phyloP scores from a whole-genome alignment of 2,329 filamentous ascomycete genomes.

The Penicillium sp. region DNA sequence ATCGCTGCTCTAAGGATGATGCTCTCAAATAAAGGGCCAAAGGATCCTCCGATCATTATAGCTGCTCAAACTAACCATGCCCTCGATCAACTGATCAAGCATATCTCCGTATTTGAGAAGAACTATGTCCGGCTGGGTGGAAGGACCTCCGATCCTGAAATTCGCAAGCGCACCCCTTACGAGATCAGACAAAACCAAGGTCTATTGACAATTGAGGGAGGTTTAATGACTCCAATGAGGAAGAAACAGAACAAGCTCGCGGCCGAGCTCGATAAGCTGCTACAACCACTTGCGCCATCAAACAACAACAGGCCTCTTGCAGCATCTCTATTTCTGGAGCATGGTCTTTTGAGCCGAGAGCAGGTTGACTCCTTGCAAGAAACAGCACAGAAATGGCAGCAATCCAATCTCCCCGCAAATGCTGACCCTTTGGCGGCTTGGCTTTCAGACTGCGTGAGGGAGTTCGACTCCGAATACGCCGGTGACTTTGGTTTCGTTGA shows the following conservation, averaged over 20 bases:
- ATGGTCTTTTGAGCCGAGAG: constrained; percentile 58
- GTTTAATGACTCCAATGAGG: constrained; percentile 38
- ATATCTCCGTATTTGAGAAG: constrained; percentile 60
- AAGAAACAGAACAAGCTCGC: constrained; percentile 45
- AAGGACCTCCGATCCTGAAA: constrained; percentile 62
- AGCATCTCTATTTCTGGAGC: constrained; percentile 51
- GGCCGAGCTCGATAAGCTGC: constrained; percentile 38
- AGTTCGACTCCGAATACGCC: constrained; percentile 44
- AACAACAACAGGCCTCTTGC: constrained; percentile 48
- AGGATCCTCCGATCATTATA: constrained; percentile 69
- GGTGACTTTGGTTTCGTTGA: constrained; percentile 52
- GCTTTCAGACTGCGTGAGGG: constrained; percentile 53
- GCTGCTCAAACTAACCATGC: constrained; percentile 90
- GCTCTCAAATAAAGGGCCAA: constrained; percentile 54
- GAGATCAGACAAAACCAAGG: constrained; percentile 50
- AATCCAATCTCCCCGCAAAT: constrained; percentile 7
- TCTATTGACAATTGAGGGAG: constrained; percentile 37
- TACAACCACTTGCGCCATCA: constrained; percentile 42
- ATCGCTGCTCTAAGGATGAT: constrained; percentile 67
- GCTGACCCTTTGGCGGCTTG: constrained; percentile 51
- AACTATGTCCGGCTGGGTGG: constrained; percentile 67
- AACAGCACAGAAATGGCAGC: constrained; percentile 46
- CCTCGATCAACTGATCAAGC: constrained; percentile 72
- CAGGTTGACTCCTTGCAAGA: constrained; percentile 62
- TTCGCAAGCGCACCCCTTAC: constrained; percentile 65